These are phyloP conservation scores for Wickerhamiella sorbophila DNA, from an alignment of 805 yeast species.

Conservation along the genomic window DNA sequence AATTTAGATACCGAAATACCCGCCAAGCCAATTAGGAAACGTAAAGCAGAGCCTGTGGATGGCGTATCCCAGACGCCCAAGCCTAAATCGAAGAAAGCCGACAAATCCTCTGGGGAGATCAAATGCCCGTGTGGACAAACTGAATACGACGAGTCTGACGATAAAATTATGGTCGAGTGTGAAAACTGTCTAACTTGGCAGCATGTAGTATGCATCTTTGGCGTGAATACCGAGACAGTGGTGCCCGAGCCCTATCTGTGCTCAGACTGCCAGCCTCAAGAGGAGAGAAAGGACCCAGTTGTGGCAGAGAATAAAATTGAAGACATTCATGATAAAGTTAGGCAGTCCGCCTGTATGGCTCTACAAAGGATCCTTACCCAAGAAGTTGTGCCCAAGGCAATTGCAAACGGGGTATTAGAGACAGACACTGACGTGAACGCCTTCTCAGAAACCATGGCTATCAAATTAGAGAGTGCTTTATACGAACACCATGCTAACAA, in stretches of 20 bases:
- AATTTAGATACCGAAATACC: not conserved
- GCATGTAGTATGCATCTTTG: constrained; percentile 49
- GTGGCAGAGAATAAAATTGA: not conserved
- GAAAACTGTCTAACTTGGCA: constrained; percentile 56
- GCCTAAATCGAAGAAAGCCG: not conserved
- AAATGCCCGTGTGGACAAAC: not conserved
- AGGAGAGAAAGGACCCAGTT: not conserved
- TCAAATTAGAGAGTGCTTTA: constrained; percentile 38
- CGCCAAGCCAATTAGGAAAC: constrained; percentile 10
- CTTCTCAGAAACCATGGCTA: constrained; percentile 31
- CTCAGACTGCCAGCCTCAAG: constrained; percentile 33
- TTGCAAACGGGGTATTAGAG: constrained; percentile 15
- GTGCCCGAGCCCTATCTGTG: constrained; percentile 45
- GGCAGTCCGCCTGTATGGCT: constrained; percentile 40
- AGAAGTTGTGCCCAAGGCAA: constrained; percentile 26
- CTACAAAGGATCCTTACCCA: constrained; percentile 32
- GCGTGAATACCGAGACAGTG: constrained; percentile 26
- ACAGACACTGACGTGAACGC: constrained; percentile 20
- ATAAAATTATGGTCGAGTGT: constrained; percentile 48
- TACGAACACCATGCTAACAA: constrained; percentile 27
- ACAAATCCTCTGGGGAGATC: not conserved
- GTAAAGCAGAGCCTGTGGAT: constrained; percentile 10
- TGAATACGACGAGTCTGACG: constrained; percentile 19
- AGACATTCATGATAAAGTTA: constrained; percentile 24
- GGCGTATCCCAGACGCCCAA: constrained; percentile 3